Base-by-base conservation (phyloP, 495 filamentous ascomycete genomes). In the Tricharina praecox region DNA sequence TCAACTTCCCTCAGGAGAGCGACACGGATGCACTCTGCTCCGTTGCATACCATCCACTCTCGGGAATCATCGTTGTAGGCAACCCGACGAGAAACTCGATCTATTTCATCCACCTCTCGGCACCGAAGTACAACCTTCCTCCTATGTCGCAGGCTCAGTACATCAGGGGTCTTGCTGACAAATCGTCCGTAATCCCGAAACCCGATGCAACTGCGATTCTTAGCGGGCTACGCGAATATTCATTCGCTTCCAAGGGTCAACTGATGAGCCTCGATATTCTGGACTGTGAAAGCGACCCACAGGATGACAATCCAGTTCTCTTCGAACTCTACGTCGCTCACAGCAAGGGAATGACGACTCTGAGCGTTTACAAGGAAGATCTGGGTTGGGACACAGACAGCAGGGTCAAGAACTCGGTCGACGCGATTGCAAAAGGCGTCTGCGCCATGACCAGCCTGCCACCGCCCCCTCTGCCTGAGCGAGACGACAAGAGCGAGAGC, bases 241-340 rank as follows among this genome's bases (percentile, higher is more conserved):
- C 87, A 11, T 85, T 96, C 48, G 78, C 74, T 26, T 78, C 82
- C 48, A 90, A 86, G 64, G 92, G 92, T 13, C 70, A 84, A 53
- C 69, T 99, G 32, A 76, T 90, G 58, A 96, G 90, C 62, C 56
- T 99, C 50, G 85, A 88, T 55, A 81, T 96, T 54, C 69, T 95
- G 18, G 75, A 78, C 46, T 64, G 68, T n/a, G 66, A 64, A 24
- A 70, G 75, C 16, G 72, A 75, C 13, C 69, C 72, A 21, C 75
- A 80, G 18, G 53, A 53, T 34, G 58, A 60, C 10, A 41, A 47
- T 15, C 63, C 66, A 3, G 75, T 70, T 15, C 59, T 93, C 40
- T 95, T 96, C 54, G 92, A 96, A 67, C 74, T 99, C 5, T 99
- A 96, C 63, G 81, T 83, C 18, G 92, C 93, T 79, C 87, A 99